A percentile compares a stretch with the other conserved stretches of the same genome.
phyloP scores from a whole-genome alignment of 1,139 yeast species.

The Blastobotrys elegans region DNA sequence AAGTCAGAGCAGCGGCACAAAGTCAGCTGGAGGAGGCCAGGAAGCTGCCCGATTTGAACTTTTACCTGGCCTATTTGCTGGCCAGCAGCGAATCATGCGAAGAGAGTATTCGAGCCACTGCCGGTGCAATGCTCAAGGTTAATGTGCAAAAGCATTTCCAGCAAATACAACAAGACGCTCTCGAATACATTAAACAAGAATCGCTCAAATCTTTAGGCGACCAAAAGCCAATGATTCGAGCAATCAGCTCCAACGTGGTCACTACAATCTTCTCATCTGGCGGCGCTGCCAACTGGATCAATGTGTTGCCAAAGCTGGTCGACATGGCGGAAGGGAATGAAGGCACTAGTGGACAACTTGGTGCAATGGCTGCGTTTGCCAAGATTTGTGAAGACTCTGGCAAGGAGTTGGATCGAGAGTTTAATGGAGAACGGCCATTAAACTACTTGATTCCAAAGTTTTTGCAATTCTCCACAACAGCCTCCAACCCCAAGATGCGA shows the following conservation, averaged over 20 bases:
- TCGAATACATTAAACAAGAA: slow-evolving; percentile 55
- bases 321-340: slow-evolving; percentile 45
- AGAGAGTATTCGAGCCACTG: slow-evolving; percentile 73
- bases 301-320: slow-evolving; percentile 61
- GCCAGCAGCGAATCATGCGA: slow-evolving; percentile 43
- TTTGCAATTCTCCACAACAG: slow-evolving; percentile 41
- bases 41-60: slow-evolving; percentile 67
- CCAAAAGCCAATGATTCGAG: slow-evolving; percentile 58
- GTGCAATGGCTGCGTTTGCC: slow-evolving; percentile 75
- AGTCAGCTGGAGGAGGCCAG: slow-evolving; percentile 64
- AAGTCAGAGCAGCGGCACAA: slow-evolving; percentile 51
- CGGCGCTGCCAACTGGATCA: slow-evolving; percentile 73
- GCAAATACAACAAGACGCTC: slow-evolving; percentile 33
- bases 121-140: slow-evolving; percentile 83
- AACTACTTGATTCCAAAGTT: slow-evolving; percentile 63
- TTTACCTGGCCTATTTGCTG: slow-evolving; percentile 68
- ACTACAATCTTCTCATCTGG: slow-evolving; percentile 73
- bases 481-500: slow-evolving; percentile 46
- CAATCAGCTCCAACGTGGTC: slow-evolving; percentile 86
- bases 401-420: slow-evolving; percentile 52
- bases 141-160: slow-evolving; percentile 41
- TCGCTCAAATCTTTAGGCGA: slow-evolving; percentile 66
- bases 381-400: slow-evolving; percentile 87
- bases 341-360: slow-evolving; percentile 49
- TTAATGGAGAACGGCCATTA: slow-evolving; percentile 63